Evolutionary conservation across 1,284 basidiomycete genomes (phyloP), one percentile per base, ranked within the genome.

Genomic region (Inonotus obliquus): DNA sequence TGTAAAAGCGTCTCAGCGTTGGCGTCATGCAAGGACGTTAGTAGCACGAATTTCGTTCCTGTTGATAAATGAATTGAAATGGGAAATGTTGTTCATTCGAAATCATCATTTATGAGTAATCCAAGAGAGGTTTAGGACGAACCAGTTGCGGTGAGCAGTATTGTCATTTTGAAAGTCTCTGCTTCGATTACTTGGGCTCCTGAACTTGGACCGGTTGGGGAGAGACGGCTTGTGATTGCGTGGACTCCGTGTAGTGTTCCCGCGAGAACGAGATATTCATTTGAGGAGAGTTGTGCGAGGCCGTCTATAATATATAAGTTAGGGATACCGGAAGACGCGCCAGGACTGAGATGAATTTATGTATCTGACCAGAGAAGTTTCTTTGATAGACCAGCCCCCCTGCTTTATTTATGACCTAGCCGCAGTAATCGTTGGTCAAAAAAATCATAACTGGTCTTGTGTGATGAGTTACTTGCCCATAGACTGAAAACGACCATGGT

Each of bases 231-330:
- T 0, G 96, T 98, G 69, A 99, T 99, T 13, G 97, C 97, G 70
- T 99, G 97, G 48, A 99, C 97, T 57, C 96, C 96, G 68, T 99
- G 97, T 57, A 99, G 77, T 7, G 97, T 99, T 54, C 97, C 96
- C 1, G 97, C 97, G 32, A 99, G 85, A 21, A 99, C 92, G 63
- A 99, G 87, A 69, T 97, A 92, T 74, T 98, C 96, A 76, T 99
- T 99, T n/a, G 96, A 94, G 6, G 91, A 88, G 65, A 96, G 77
- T 60, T 86, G 84, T 7, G 92, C 87, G 49, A 98, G 86, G 11
- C 92, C 92, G 69, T 95, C 95, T 96, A 44, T 69, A 49, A 41
- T 32, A 32, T 9, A 32, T 32, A 32, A 9, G 32, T 32, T 32
- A 32, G 32, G 32, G 9, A 32, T 56, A 27, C 45, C 44, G 19